These are phyloP conservation scores for Vinca minor DNA, from an alignment of 257 asterid species.

Conservation along the genomic window DNA sequence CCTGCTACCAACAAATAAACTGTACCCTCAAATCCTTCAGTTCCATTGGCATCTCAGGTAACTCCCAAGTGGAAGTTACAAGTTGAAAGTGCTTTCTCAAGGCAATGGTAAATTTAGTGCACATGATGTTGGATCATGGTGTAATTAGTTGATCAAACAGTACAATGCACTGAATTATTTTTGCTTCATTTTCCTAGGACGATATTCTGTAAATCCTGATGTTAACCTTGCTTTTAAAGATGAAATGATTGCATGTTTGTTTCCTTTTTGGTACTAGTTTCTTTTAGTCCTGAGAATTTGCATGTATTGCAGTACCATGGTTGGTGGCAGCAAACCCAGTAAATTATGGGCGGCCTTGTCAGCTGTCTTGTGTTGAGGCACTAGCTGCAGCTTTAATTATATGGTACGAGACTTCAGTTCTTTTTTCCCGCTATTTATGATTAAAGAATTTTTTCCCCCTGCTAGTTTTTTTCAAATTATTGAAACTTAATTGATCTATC, in stretches of 20 bases:
- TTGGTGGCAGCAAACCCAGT: conserved; percentile 99
- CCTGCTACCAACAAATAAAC: neutral
- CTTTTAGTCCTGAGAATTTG: conserved; percentile 13
- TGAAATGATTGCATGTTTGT: neutral
- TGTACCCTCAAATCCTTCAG: neutral
- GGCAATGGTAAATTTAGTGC: neutral
- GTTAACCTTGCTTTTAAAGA: neutral
- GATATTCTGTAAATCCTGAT: neutral
- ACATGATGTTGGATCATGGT: neutral
- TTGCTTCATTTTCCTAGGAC: too few species aligned
- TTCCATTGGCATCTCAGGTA: neutral
- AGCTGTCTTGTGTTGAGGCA: conserved; percentile 98
- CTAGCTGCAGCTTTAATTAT: conserved; percentile 88
- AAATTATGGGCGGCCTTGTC: conserved; percentile 90
- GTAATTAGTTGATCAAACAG: neutral
- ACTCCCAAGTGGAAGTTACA: neutral
- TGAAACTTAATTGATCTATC: neutral
- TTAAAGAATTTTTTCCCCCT: neutral
- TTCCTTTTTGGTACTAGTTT: neutral
- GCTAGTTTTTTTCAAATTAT: neutral
- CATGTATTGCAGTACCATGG: conserved; percentile 73
- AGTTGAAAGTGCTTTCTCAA: neutral
- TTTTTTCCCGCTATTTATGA: conserved; percentile 4
- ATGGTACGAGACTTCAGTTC: conserved; percentile 42
- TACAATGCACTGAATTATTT: neutral